Base-by-base conservation (phyloP, 2,329 filamentous ascomycete species). In the Scleromitrula shiraiana region DNA sequence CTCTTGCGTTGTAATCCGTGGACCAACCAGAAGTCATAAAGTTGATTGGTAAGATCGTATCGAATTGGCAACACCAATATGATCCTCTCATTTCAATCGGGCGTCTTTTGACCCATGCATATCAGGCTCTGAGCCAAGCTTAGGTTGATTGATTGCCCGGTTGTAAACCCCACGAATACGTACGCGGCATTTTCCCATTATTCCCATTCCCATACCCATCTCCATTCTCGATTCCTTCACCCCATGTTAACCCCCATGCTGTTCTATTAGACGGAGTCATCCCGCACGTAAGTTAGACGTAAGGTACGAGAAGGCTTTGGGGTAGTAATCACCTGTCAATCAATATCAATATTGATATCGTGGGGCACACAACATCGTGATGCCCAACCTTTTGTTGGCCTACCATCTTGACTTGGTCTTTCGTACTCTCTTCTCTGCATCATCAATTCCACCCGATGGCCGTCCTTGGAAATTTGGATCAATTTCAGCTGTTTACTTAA, bases 101-200 rank as follows among this genome's bases (percentile, higher is more conserved):
- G 44, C 44, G 22, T 23, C 26, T 46, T 23, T 20, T 32, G 6
- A 20, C 15, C 22, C 24, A 10, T 30, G 44, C 44, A 46, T 46
- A 33, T 46, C 36, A 29, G 44, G 44, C 44, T 41, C n/a, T 41
- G 20, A n/a, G 20, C 12, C n/a, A 41, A 22, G 15, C 41, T n/a
- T n/a, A 2, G 23, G n/a, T 17, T 30, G 20, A 15, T 24, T 43
- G 23, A 23, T 17, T 41, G 29, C 37, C 19, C 19, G 8, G 10
- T n/a, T 41, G 36, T 22, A 47, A 35, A 47, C 44, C 44, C 37
- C 29, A 46, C 27, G 44, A 41, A 46, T 41, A 27, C 36, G 43
- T 41, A 27, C 36, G 43, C 35, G 35, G 26, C 43, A 46, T 32
- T 14, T 23, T 14, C n/a, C n/a, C 26, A 39, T 39, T 14, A n/a